Percentiles rank a stretch among this genome's conserved stretches.
Evolutionary conservation across 768 basidiomycete species (phyloP).

Genomic region (Roridomyces roridus): DNA sequence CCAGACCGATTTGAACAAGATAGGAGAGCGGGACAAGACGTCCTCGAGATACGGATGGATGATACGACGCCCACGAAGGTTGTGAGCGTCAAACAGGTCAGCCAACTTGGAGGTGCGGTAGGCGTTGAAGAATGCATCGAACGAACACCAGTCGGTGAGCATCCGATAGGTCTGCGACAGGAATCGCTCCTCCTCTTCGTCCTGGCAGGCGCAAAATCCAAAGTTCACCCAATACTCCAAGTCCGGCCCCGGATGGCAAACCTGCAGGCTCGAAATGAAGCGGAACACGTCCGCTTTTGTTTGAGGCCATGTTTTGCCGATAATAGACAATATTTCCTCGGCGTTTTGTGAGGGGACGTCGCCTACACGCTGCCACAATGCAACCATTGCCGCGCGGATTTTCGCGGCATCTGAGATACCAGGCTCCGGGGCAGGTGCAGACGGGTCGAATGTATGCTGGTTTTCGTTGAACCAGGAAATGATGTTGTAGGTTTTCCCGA

Average conservation of each 20-base stretch:
- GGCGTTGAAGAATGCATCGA: constrained; percentile 39
- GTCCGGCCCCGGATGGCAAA: constrained; percentile 11
- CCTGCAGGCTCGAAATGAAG: background rate
- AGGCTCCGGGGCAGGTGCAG: background rate
- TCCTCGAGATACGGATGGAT: constrained; percentile 29
- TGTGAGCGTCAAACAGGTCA: constrained; percentile 32
- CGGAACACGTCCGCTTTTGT: background rate
- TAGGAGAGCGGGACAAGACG: constrained; percentile 28
- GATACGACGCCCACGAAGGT: constrained; percentile 6
- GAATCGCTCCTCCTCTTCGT: constrained; percentile 15
- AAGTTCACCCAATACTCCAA: constrained; percentile 21
- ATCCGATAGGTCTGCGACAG: constrained; percentile 25
- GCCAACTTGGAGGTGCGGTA: constrained; percentile 31
- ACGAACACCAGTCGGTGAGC: constrained; percentile 37
- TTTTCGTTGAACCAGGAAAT: constrained; percentile 5
- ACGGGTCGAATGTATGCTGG: constrained; percentile 3
- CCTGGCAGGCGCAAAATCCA: constrained; percentile 26
- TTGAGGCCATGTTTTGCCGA: background rate
- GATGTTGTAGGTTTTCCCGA: background rate
- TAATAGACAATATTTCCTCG: background rate
- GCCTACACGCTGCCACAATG: constrained; percentile 3
- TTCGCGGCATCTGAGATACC: background rate
- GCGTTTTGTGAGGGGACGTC: background rate
- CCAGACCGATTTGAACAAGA: constrained; percentile 39
- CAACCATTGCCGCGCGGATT: background rate